Base-by-base conservation (phyloP, 2,329 filamentous ascomycete genomes). In the Aspergillus puulaauensis region DNA sequence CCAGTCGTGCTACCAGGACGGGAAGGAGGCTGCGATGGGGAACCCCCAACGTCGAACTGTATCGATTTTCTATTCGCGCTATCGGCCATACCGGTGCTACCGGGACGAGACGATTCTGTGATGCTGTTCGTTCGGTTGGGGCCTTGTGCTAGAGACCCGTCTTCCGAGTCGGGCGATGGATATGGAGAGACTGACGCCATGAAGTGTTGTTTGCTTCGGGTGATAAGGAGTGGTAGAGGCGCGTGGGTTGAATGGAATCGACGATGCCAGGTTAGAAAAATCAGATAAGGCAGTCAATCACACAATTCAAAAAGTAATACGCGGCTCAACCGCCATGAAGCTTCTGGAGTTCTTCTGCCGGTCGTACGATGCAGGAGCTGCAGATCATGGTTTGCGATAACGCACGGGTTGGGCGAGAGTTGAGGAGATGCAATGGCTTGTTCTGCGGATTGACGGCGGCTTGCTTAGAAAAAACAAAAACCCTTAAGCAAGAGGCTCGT, bases 31-130 rank as follows among this genome's bases (percentile, higher is more conserved):
- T 68, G 68, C 6, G 67, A 58, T 24, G 73, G 69, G 8, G 70
- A 60, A 8, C 60, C 54, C 15, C 65, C 69, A 37, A 73, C 62
- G 50, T 69, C 72, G 59, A 77, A 77, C 55, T 76, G 74, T 44
- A 77, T 75, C 7, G 75, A 77, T 52, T 68, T 72, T 40, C 71
- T 67, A 11, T 72, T 69, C 8, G 67, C 60, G 47, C 65, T 65
- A 15, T 68, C 67, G 40, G 63, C 62, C 21, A 63, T 66, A 40
- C 61, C 64, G 12, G 61, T 54, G 51, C 51, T 41, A 27, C 46
- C 61, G 27, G 68, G 61, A n/a, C 52, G 57, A 21, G 62, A 56
- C 4, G 55, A 58, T 39, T 61, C 58, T 17, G 58, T 51, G n/a
- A 52, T 54, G 21, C 59, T 61, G 47, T 57, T 60, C 44, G 61